Conservation (phyloP, 2,329 filamentous ascomycete genomes). For the Teratosphaeria viscida region DNA sequence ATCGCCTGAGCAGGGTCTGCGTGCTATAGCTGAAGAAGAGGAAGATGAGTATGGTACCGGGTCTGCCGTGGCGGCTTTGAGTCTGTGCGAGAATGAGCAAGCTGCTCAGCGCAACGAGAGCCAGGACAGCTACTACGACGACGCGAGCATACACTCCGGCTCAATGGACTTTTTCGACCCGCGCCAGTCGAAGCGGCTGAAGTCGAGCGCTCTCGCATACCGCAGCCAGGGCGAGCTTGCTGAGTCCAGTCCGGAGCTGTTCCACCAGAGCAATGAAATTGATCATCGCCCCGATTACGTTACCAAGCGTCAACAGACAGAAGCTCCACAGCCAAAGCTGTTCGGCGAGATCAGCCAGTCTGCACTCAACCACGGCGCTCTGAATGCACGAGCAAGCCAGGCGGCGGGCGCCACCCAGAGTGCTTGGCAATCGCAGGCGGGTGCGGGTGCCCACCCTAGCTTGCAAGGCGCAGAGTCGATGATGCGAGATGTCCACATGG, state of each 20-base stretch:
- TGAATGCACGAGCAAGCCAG: neutral
- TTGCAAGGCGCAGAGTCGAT: conserved; percentile 39
- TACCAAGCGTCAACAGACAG: neutral
- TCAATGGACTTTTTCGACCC: conserved; percentile 29
- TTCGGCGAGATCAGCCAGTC: conserved; percentile 53
- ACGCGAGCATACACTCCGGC: conserved; percentile 24
- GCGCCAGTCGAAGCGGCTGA: conserved; percentile 36
- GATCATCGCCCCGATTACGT: conserved; percentile 7
- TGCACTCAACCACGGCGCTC: conserved; percentile 34
- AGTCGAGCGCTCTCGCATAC: conserved; percentile 28
- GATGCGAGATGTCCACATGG: conserved; percentile 40
- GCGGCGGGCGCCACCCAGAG: neutral
- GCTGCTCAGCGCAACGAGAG: conserved; percentile 10
- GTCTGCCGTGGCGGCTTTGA: conserved; percentile 52
- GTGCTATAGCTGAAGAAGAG: conserved; percentile 49
- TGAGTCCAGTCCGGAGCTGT: conserved; percentile 28
- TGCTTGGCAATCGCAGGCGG: neutral
- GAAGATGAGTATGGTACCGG: conserved; percentile 41
- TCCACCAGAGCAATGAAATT: conserved; percentile 26
- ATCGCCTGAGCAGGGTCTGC: conserved; percentile 18
- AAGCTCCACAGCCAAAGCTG: conserved; percentile 27
- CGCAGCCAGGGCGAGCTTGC: conserved; percentile 21
- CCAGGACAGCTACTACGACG: conserved; percentile 11
- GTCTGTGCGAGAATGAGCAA: conserved; percentile 40
- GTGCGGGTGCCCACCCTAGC: conserved; percentile 24